Conservation (phyloP, 2,329 filamentous ascomycete genomes). For the Fusarium albidum region DNA sequence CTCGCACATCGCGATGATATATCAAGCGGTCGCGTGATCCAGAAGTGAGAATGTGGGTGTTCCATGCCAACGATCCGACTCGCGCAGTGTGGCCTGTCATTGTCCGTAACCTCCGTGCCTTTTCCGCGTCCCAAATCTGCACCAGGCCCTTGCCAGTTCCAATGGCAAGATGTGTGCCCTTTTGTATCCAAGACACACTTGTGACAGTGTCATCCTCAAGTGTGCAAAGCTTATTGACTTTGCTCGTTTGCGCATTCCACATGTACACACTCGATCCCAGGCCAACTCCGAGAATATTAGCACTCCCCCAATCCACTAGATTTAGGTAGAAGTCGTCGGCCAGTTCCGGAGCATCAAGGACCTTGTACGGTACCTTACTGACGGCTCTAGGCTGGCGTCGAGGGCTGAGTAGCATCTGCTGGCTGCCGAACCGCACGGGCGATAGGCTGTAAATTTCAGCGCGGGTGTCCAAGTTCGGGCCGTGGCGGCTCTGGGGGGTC, state of each 20-base stretch:
- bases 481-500: conserved; percentile 88
- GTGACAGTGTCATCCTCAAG: conserved; percentile 93
- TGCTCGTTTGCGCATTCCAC: conserved; percentile 93
- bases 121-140: conserved; percentile 97
- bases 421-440: conserved; percentile 90
- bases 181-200: conserved; percentile 97
- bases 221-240: conserved; percentile 93
- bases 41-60: conserved; percentile 95
- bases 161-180: conserved; percentile 94
- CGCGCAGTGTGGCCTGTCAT: conserved; percentile 97
- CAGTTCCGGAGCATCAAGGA: conserved; percentile 93
- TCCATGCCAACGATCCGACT: conserved; percentile 96
- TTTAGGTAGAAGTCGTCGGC: conserved; percentile 99
- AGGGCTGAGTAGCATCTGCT: conserved; percentile 91
- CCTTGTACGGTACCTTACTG: conserved; percentile 97
- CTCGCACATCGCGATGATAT: conserved; percentile 93
- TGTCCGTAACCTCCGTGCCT: conserved; percentile 82
- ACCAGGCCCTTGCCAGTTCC: conserved; percentile 94
- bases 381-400: conserved; percentile 88
- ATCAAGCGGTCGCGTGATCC: conserved; percentile 93
- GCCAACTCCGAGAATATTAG: conserved; percentile 92
- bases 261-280: conserved; percentile 95
- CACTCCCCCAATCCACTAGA: conserved; percentile 96
- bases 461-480: conserved; percentile 85
- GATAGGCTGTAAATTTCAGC: conserved; percentile 97